Percentiles rank a stretch among this genome's conserved stretches.
Evolutionary conservation across 306 rosid genomes (phyloP).

Genomic region (Quercus agrifolia): DNA sequence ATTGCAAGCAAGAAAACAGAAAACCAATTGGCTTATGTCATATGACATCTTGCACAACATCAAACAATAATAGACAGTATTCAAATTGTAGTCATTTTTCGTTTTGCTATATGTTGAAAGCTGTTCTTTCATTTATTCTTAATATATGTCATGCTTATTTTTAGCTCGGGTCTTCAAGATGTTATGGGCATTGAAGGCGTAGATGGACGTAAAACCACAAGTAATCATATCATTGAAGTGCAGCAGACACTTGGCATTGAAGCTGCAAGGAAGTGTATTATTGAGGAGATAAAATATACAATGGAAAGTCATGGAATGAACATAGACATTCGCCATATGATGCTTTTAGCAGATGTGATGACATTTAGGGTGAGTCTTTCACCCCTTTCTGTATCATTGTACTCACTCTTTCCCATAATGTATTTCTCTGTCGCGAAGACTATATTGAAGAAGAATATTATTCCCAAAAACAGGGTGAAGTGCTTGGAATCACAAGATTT

Average conservation of each 20-base stretch:
- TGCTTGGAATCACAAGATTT: constrained; percentile 91
- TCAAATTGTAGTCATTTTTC: background rate
- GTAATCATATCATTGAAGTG: constrained; percentile 83
- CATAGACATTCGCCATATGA: constrained; percentile 91
- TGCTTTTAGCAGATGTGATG: constrained; percentile 95
- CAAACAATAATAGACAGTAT: background rate
- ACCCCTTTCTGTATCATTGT: background rate
- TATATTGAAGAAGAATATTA: background rate
- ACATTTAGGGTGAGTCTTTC: constrained; percentile 66
- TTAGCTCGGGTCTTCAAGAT: constrained; percentile 65
- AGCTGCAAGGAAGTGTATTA: constrained; percentile 84
- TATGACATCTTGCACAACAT: background rate
- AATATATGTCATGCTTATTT: constrained; percentile 5
- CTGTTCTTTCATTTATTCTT: background rate
- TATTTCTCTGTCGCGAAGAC: background rate
- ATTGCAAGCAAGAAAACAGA: background rate
- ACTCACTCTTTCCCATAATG: background rate
- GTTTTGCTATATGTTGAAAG: background rate
- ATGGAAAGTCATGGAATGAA: constrained; percentile 83
- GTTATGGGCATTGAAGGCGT: constrained; percentile 88
- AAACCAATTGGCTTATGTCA: background rate
- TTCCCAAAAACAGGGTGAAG: constrained; percentile 55
- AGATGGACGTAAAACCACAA: constrained; percentile 61
- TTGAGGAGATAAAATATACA: constrained; percentile 67
- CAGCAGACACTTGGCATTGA: constrained; percentile 75